Base-by-base conservation (phyloP, 257 asterid genomes). In the Solanum corneliomulleri region DNA sequence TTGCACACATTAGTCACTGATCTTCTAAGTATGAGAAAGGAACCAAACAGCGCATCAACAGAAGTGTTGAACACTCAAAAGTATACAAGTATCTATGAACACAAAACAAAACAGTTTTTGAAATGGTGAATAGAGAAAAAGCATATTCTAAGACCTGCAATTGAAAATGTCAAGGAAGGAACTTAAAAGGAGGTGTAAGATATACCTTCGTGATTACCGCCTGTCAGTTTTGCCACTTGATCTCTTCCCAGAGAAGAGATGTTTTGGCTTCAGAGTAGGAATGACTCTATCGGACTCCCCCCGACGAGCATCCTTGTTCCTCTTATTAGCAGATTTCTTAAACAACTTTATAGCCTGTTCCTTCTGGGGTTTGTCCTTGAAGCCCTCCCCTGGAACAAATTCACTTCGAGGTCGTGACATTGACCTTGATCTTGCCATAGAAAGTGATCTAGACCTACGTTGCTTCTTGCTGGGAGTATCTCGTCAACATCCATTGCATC, bases 281-380 rank as follows among this genome's bases (percentile, higher is more conserved):
- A 97, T 96, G 81, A 92, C 95, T 89, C 99, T 96, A 86, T 97
- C 99, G 0, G 94, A 93, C 92, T 95, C 98, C 89, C 99, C 99
- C 84, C 86, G 91, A 9, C 95, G 92, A 52, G 99, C 99, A 31
- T 93, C 93, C 94, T 94, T 96, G 90, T 96, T 97, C 92, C 98
- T 95, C 83, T 90, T 89, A 90, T 89, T 91, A 82, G 84, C 89
- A 25, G 98, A 90, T 33, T 88, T 85, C 91, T 91, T 92, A n/a
- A 93, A 93, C 91, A 93, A 21, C 82, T 93, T 91, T 7, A 92
- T 86, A 37, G 99, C 99, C 93, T 94, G 95, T 58, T 49, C n/a
- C 89, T 94, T 94, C 89, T 96, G 99, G 85, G 93, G 94, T 37
- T 94, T 82, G 69, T 97, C 99, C 83, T 86, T 97, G 87, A 93